A percentile compares a stretch with the other conserved stretches of the same genome.
Evolutionary conservation across 139 green algal genomes (phyloP).

Genomic region (Astrephomene gubernaculifera): DNA sequence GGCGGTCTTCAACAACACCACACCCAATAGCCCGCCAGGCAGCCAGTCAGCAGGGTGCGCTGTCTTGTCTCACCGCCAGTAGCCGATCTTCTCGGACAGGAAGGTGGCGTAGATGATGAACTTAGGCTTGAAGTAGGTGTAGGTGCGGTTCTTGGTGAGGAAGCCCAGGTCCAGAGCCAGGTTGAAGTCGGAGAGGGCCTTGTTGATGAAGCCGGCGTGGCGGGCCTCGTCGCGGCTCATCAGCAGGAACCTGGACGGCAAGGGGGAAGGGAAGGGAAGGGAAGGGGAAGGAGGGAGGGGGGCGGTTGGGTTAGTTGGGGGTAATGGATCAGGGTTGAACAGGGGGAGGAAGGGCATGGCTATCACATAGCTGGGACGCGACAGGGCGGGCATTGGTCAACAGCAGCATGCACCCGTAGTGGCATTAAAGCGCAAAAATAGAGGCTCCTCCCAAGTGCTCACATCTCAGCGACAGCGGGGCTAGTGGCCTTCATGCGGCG

Average conservation of each 20-base stretch:
- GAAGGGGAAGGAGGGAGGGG: no score
- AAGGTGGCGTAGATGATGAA: conserved; percentile 99
- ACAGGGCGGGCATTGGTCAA: no score
- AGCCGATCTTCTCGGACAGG: conserved; percentile 97
- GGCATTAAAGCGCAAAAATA: no score
- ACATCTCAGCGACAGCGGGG: conserved; percentile 89
- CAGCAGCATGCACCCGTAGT: no score
- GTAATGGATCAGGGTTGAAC: no score
- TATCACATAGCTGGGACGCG: no score
- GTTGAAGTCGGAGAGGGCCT: conserved; percentile 80
- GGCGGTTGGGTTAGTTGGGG: no score
- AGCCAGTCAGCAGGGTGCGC: no score
- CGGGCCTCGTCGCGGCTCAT: conserved; percentile 97
- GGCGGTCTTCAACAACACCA: no score
- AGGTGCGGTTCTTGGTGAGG: conserved; percentile 93
- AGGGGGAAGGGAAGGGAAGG: no score
- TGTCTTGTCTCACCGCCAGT: conserved; percentile 94
- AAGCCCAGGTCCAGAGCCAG: conserved; percentile 96
- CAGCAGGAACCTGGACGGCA: conserved; percentile 92
- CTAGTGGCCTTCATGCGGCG: conserved; percentile 92
- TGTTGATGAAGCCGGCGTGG: conserved; percentile 99
- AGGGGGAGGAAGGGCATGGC: no score
- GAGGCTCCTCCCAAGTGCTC: no score
- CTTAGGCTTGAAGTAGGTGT: conserved; percentile 95
- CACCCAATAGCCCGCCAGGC: neutral